Conservation (phyloP, 345 rosid genomes). For the Lepidium didymum region DNA sequence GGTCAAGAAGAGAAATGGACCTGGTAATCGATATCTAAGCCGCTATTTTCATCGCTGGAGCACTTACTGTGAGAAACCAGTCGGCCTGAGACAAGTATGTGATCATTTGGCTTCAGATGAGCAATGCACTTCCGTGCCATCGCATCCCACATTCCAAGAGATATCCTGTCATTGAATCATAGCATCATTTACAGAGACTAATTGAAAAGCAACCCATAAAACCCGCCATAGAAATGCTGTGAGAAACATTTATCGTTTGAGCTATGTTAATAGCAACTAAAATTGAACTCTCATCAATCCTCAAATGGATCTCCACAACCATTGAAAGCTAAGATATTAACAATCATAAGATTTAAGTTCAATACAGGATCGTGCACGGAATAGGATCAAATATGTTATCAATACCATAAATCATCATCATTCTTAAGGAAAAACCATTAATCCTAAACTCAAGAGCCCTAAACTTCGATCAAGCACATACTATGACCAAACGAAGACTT, state of each 20-base stretch:
- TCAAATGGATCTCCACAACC: not conserved
- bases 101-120: constrained; percentile 55
- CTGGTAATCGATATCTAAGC: constrained; percentile 25
- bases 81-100: constrained; percentile 50
- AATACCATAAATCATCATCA: not conserved
- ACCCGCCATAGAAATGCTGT: not conserved
- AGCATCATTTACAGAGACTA: not conserved
- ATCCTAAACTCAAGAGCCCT: not conserved
- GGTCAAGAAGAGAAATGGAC: constrained; percentile 28
- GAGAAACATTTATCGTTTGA: not conserved
- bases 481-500: not conserved
- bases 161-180: constrained; percentile 34
- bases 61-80: constrained; percentile 29
- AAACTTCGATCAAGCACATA: not conserved
- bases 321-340: not conserved
- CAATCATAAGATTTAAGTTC: not conserved
- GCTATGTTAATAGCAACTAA: not conserved
- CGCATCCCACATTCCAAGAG: constrained; percentile 37
- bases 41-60: constrained; percentile 19
- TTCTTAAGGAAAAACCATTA: not conserved
- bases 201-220: not conserved
- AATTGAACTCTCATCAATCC: not conserved
- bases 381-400: not conserved
- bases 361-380: not conserved
- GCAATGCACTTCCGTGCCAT: constrained; percentile 41